phyloP scores from a whole-genome alignment of 768 basidiomycete genomes.

The Brasilioporus rufonigricans region DNA sequence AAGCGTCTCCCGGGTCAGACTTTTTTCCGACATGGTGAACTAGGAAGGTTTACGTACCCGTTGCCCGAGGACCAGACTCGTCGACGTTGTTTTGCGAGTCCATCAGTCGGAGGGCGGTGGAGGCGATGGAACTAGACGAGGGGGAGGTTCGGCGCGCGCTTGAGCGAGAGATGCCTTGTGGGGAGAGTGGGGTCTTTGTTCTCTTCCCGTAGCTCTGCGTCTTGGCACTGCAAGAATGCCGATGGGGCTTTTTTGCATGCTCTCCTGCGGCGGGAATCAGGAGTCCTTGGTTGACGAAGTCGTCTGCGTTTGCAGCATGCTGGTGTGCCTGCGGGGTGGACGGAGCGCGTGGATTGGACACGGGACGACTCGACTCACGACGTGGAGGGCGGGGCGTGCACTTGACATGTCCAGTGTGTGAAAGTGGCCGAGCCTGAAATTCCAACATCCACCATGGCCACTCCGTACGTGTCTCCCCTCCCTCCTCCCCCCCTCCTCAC shows the following conservation, averaged over 20 bases:
- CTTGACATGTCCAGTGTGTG: slow-evolving; percentile 40
- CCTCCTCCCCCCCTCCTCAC: too few species aligned
- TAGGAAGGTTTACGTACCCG: slow-evolving; percentile 42
- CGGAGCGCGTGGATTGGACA: not conserved
- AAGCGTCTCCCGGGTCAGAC: slow-evolving; percentile 83
- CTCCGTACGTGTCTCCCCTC: too few species aligned
- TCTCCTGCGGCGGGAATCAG: slow-evolving; percentile 73
- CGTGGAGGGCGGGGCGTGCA: too few species aligned
- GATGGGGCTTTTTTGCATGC: slow-evolving; percentile 71
- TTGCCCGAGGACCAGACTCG: slow-evolving; percentile 86
- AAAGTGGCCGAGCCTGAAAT: too few species aligned
- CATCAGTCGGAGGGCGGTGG: slow-evolving; percentile 38
- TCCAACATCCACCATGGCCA: too few species aligned
- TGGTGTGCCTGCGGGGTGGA: slow-evolving; percentile 61
- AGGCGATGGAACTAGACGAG: slow-evolving; percentile 46
- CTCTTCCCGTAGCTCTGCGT: slow-evolving; percentile 69
- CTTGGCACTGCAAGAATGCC: slow-evolving; percentile 72
- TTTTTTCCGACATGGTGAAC: not conserved
- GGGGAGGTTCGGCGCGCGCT: too few species aligned
- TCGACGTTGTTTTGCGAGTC: slow-evolving; percentile 69
- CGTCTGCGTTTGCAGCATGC: slow-evolving; percentile 79
- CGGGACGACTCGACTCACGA: slow-evolving; percentile 35
- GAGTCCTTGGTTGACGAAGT: slow-evolving; percentile 61
- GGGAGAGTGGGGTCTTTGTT: slow-evolving; percentile 71
- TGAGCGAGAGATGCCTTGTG: too few species aligned